Base-by-base conservation (phyloP, 2,329 filamentous ascomycete genomes). In the Sarocladium strictum region DNA sequence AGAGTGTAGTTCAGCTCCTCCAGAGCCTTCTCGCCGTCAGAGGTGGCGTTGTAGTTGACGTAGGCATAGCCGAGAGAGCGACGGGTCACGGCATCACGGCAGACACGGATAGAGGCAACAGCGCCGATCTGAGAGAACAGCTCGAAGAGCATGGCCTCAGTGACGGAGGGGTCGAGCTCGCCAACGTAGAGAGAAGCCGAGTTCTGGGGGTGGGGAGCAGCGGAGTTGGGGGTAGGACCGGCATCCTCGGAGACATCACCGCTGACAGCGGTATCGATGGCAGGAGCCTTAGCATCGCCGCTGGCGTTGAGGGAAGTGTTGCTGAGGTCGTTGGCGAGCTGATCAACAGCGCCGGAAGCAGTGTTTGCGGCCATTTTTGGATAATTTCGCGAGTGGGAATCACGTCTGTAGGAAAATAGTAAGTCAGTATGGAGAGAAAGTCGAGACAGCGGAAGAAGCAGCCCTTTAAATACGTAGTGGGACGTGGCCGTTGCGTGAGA, bases 61-160 rank as follows among this genome's bases (percentile, higher is more conserved):
- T 99, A 99, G 74, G 94, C 94, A 74, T 99, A 99, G 64, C 94
- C 94, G 63, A 99, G 90, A 62, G 94, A 99, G 75, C 94, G 93
- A 72, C 94, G 92, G 69, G 94, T 97, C 70, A 99, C 92, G 60
- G 94, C 93, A 70, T 99, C 94, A 77, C 94, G 94, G 85, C 94
- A 99, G 72, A 99, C 94, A 83, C 94, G 94, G 75, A 99, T 99
- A 58, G 94, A 99, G 63, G 94, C 94, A 67, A 99, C 94, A 68
- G 96, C 93, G 65, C 94, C 94, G 70, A 99, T 99, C 76, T 95
- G 94, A 58, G 94, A 97, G 84, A 99, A 99, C 61, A 99, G 89
- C 85, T 99, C 94, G 76, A 97, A 99, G 68, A 99, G 91, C 94
- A 99, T 99, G 64, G 94, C 94, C 83, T 99, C 94, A 61, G 94